Conservation (phyloP, 164 flowering plant genomes). For the Macadamia tetraphylla region DNA sequence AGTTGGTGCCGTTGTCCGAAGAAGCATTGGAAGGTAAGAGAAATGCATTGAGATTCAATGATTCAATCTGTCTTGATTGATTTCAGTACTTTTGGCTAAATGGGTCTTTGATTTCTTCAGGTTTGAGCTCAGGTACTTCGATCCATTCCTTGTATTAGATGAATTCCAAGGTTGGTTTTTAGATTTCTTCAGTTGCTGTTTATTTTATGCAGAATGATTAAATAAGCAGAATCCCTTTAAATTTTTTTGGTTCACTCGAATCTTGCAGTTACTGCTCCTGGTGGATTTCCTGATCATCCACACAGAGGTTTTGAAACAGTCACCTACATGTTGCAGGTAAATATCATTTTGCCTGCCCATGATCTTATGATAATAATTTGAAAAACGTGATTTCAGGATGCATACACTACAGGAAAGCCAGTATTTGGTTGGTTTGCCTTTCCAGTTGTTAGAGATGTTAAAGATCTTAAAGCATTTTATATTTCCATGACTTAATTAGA, state of each 20-base stretch:
- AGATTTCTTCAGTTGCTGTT: background rate
- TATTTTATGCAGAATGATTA: background rate
- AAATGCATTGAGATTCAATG: background rate
- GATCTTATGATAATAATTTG: background rate
- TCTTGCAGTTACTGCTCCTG: constrained; percentile 72
- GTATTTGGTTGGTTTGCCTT: too few relatives aligned
- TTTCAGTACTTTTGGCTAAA: constrained; percentile 13
- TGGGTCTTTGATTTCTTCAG: constrained; percentile 32
- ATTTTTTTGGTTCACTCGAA: background rate
- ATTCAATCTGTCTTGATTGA: background rate
- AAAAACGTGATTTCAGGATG: too few relatives aligned
- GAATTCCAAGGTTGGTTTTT: constrained; percentile 62
- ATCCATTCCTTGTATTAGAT: constrained; percentile 81
- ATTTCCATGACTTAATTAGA: too few relatives aligned
- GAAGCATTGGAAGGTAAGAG: constrained; percentile 69
- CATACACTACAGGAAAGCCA: too few relatives aligned
- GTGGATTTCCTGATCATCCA: constrained; percentile 95
- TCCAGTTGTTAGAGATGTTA: too few relatives aligned
- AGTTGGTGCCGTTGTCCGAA: constrained; percentile 56
- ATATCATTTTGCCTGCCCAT: background rate
- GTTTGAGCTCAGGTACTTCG: constrained; percentile 69
- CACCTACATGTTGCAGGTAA: constrained; percentile 86
- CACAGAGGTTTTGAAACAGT: constrained; percentile 91
- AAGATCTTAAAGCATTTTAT: too few relatives aligned
- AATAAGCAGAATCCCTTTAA: background rate